Conservation (phyloP, 2,329 filamentous ascomycete genomes). For the Aspergillus ruber region DNA sequence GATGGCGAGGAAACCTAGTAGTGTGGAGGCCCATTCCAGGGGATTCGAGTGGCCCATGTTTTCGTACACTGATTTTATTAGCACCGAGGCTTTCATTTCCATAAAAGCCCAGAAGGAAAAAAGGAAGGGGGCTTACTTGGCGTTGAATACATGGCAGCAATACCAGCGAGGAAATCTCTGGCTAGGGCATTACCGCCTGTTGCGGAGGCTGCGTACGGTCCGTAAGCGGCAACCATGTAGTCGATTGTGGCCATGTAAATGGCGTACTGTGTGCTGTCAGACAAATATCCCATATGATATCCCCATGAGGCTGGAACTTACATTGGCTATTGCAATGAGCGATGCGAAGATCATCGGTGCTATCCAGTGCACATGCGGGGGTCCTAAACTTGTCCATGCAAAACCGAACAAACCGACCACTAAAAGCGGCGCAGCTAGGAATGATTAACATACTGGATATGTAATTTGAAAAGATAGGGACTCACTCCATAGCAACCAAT, state of each 20-base stretch:
- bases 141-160: slow-evolving; percentile 53
- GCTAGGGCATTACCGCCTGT: slow-evolving; percentile 61
- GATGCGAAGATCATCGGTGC: slow-evolving; percentile 54
- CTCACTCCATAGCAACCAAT: slow-evolving; percentile 50
- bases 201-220: slow-evolving; percentile 57
- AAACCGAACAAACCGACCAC: slow-evolving; percentile 57
- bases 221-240: slow-evolving; percentile 62
- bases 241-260: slow-evolving; percentile 62
- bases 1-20: slow-evolving; percentile 55
- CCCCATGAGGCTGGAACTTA: slow-evolving; percentile 21
- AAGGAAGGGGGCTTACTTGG: slow-evolving; percentile 38
- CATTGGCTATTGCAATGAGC: slow-evolving; percentile 57
- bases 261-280: slow-evolving; percentile 19
- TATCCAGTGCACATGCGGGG: slow-evolving; percentile 52
- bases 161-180: slow-evolving; percentile 57
- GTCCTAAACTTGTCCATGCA: slow-evolving; percentile 53
- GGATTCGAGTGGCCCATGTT: slow-evolving; percentile 47
- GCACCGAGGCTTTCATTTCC: neutral
- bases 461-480: neutral
- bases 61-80: slow-evolving; percentile 30
- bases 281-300: neutral
- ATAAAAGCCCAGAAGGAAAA: neutral
- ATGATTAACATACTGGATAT: neutral
- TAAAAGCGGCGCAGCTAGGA: slow-evolving; percentile 48
- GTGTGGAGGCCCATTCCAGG: slow-evolving; percentile 53